Evolutionary conservation across 2,329 filamentous ascomycete species (phyloP).

Genomic region (Myotisia sp.): DNA sequence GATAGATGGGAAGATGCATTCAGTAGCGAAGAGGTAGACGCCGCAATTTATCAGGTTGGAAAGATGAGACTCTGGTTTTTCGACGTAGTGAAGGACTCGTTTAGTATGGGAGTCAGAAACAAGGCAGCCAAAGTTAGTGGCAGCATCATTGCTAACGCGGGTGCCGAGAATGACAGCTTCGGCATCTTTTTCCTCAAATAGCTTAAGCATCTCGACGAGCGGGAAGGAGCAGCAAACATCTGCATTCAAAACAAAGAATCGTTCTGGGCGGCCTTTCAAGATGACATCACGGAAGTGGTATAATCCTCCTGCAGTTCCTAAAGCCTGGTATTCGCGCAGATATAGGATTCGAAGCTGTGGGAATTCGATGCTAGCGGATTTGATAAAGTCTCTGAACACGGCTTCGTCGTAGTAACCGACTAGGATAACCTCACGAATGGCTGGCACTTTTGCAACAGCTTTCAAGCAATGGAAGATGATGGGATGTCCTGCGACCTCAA

Average conservation of each 20-base stretch:
- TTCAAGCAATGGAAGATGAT: slow-evolving; percentile 97
- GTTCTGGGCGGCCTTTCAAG: slow-evolving; percentile 84
- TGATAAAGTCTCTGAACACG: slow-evolving; percentile 96
- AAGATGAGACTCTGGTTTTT: slow-evolving; percentile 96
- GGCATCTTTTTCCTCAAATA: slow-evolving; percentile 88
- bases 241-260: slow-evolving; percentile 93
- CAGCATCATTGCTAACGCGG: slow-evolving; percentile 75
- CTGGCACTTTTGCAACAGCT: slow-evolving; percentile 76
- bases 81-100: slow-evolving; percentile 94
- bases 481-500: slow-evolving; percentile 94
- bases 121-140: slow-evolving; percentile 94
- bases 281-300: slow-evolving; percentile 99
- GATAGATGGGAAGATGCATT: slow-evolving; percentile 93
- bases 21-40: slow-evolving; percentile 91
- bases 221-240: slow-evolving; percentile 99
- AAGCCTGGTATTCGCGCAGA: slow-evolving; percentile 88
- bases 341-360: slow-evolving; percentile 85
- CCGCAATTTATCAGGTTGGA: slow-evolving; percentile 98
- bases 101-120: slow-evolving; percentile 88
- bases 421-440: slow-evolving; percentile 90
- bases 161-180: slow-evolving; percentile 95
- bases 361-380: slow-evolving; percentile 71
- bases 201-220: slow-evolving; percentile 81
- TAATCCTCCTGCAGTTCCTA: slow-evolving; percentile 88
- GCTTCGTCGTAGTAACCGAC: slow-evolving; percentile 98